Evolutionary conservation across 495 filamentous ascomycete species (phyloP).

Genomic region (Aspergillus biplanus): DNA sequence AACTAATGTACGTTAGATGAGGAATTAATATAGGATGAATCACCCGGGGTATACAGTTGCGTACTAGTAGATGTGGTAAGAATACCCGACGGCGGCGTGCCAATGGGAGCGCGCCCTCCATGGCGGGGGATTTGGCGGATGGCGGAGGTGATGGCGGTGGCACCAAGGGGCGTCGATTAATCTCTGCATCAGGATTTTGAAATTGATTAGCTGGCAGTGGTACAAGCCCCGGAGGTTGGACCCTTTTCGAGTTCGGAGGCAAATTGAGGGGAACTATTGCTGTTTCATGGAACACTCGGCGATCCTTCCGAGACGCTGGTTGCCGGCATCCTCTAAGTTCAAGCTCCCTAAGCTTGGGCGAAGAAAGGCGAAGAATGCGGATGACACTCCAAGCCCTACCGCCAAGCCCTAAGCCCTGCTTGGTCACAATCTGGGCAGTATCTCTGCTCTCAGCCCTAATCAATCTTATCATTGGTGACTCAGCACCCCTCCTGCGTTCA

Average conservation of each 20-base stretch:
- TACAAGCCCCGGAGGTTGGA: neutral
- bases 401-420: slow-evolving; percentile 2
- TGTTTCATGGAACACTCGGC: slow-evolving; percentile 1
- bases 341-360: neutral
- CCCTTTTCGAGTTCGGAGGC: neutral
- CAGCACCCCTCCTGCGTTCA: neutral
- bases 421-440: neutral
- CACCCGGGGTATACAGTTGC: neutral
- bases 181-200: slow-evolving; percentile 9
- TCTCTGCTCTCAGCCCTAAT: neutral
- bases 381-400: slow-evolving; percentile 7
- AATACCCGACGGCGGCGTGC: slow-evolving; percentile 2
- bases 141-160: slow-evolving; percentile 10
- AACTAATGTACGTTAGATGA: slow-evolving; percentile 14
- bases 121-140: slow-evolving; percentile 9
- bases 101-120: neutral
- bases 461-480: slow-evolving; percentile 9
- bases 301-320: neutral
- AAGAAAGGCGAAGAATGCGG: neutral
- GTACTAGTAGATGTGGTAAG: slow-evolving; percentile 5
- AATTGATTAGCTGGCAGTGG: slow-evolving; percentile 6
- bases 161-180: slow-evolving; percentile 1
- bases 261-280: neutral
- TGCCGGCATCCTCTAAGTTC: neutral
- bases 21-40: slow-evolving; percentile 10